Base-by-base conservation (phyloP, 768 basidiomycete species). In the Coprinopsis marcescibilis region DNA sequence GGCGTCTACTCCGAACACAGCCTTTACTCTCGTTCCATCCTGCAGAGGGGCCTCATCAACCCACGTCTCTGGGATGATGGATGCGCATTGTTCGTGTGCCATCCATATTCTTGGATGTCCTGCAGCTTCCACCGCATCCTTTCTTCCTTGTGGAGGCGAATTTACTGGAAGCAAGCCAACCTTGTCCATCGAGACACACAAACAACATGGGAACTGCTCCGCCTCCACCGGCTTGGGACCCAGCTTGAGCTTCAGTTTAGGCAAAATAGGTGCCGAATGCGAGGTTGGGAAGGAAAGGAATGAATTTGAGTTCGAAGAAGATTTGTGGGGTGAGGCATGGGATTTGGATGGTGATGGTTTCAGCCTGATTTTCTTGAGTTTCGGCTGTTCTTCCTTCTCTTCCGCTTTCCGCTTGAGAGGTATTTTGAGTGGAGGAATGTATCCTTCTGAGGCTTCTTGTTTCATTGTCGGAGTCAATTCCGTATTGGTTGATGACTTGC, bases 1-100 rank as follows among this genome's bases (percentile, higher is more conserved):
- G 6, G 76, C 81, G 57, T 91, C 87, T 19, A 89, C 88, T 2
- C 95, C 94, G 57, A 85, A 85, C 0, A 96, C 84, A 47, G 77
- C 72, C 46, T 63, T 68, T 58, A 77, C 75, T 54, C 61, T 75
- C 30, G 45, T 58, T 0, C 73, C 73, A 55, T 68, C 60, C 2
- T 54, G 43, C 21, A 55, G 64, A 32, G 80, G 77, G 4, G 83
- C 59, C 33, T 79, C 80, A 57, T 92, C 91, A 19, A 95, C 78
- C 84, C 91, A 95, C 0, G 93, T 91, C 62, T 97, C 92, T 0
- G 94, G 95, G 6, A 96, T 74, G 13, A 89, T 76, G 32, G 70
- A 77, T 4, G 86, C 91, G 58, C 91, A 95, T 6, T 72, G 64
- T 53, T 82, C 83, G 61, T 96, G 92, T 1, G 89, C 90, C 73